Evolutionary conservation across 306 rosid genomes (phyloP), one percentile per base, ranked within the genome.

Genomic region (Trichosanthes cucumerina): DNA sequence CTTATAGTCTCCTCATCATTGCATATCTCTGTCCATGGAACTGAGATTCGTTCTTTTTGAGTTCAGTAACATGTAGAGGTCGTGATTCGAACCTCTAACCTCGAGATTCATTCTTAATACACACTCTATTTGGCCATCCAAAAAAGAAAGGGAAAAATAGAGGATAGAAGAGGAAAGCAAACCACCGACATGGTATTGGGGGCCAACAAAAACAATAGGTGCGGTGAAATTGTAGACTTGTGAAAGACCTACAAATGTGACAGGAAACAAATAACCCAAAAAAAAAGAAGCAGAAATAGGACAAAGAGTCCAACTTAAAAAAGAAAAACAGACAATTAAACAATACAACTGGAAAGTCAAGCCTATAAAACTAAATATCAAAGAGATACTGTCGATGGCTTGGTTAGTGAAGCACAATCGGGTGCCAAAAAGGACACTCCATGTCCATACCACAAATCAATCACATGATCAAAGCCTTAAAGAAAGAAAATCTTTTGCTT

Each of bases 341-440:
- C 57, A 44, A 34, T 46, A 6, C 14, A 72, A 31, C 39, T 72
- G 60, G 21, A 72, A 73, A 73, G 60, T 47, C 9, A 44, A 72
- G 59, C 14, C 77, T 28, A 14, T 26, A 49, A 73, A 47, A 73
- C 44, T 73, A 24, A 43, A 43, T 69, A 39, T 44, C 52, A 39
- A 41, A 69, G 19, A 69, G 36, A 43, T n/a, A 1, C 5, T 39
- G n/a, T 41, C 53, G 11, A 41, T 24, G 36, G 36, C 54, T 43
- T 69, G 75, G 53, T 69, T 69, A 69, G 75, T 21, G 52, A 68
- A n/a, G 16, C 31, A 63, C 50, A 69, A 68, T 68, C 52, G 52
- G 75, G 54, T 39, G 53, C 38, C 36, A 21, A 21, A 44, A 21
- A 21, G 47, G 38, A 11, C 31, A 43, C 38, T 24, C 28, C 73